Base-by-base conservation (phyloP, 768 basidiomycete species). In the Phanerochaete carnosa region DNA sequence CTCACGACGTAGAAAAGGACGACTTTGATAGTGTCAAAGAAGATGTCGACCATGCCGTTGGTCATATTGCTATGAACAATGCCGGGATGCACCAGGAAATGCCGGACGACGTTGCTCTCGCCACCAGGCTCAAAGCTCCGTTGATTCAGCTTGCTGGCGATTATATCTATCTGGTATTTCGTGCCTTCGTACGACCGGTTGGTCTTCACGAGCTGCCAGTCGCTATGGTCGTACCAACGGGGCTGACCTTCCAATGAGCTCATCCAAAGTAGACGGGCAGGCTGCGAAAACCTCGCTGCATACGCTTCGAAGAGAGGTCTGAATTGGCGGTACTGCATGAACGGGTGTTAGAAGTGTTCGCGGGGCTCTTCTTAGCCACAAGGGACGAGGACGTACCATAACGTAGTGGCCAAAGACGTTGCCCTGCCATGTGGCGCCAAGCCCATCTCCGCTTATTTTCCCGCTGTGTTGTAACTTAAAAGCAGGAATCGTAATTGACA, bases 371-470 rank as follows among this genome's bases (percentile, higher is more conserved):
- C 9, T 9, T 39, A 19, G 37, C 37, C 28, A 19, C 47, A 25
- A 8, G 13, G 19, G 26, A 19, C 28, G 26, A 30, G 39, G 3
- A 80, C 88, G 57, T 67, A 94, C 92, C 64, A 95, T 73, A 29
- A 80, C 80, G 68, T 88, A 94, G 72, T 94, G 92, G 0, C 88
- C 86, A 58, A 94, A 93, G 28, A 93, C 74, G 66, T 94, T 94
- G 61, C 84, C 89, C 68, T 94, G 90, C 90, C 92, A 95, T 7
- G 87, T 82, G 80, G 82, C 88, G 2, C 93, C 93, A 0, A 93
- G 73, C 5, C 87, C 85, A 64, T 95, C 91, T 3, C 74, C 73
- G 63, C 84, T 90, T 53, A 80, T 65, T 62, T 86, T 80, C 8
- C 89, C 90, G 12, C 60, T 68, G 29, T 77, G 71, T 69, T 94